Percentiles rank a stretch among this genome's conserved stretches.
Conservation (phyloP, 495 filamentous ascomycete species). For the Mycothermus thermophilus region DNA sequence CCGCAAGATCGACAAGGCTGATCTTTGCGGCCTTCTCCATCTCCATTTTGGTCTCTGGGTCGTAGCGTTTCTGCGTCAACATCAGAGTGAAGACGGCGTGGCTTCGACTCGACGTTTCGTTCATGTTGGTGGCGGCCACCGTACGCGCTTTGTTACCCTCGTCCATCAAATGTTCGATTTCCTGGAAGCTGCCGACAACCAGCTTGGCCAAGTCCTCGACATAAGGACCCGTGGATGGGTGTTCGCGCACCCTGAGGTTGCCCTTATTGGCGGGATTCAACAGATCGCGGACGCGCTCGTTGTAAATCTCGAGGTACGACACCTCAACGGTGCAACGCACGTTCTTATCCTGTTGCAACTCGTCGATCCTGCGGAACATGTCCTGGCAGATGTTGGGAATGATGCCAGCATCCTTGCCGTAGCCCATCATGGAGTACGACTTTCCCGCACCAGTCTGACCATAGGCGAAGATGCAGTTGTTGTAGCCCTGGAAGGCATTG, state of each 20-base stretch:
- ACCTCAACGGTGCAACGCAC: slow-evolving; percentile 89
- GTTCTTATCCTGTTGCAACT: slow-evolving; percentile 62
- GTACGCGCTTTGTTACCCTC: slow-evolving; percentile 98
- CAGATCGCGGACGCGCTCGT: slow-evolving; percentile 92
- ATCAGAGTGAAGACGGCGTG: slow-evolving; percentile 97
- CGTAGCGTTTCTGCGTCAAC: slow-evolving; percentile 84
- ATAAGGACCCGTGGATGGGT: slow-evolving; percentile 93
- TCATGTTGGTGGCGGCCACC: slow-evolving; percentile 98
- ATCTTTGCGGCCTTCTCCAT: slow-evolving; percentile 97
- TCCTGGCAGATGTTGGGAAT: slow-evolving; percentile 96
- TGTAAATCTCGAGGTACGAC: slow-evolving; percentile 98
- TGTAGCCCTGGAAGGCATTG: slow-evolving; percentile 97
- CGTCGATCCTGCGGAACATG: slow-evolving; percentile 80
- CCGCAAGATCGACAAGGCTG: slow-evolving; percentile 92
- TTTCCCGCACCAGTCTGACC: slow-evolving; percentile 98
- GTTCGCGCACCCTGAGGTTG: slow-evolving; percentile 91
- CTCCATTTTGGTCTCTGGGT: slow-evolving; percentile 87
- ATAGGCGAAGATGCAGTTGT: slow-evolving; percentile 99
- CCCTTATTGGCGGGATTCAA: slow-evolving; percentile 94
- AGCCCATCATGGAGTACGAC: slow-evolving; percentile 99
- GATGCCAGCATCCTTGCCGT: slow-evolving; percentile 89
- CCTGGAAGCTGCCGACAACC: slow-evolving; percentile 89
- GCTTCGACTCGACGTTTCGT: slow-evolving; percentile 95
- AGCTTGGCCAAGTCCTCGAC: slow-evolving; percentile 96
- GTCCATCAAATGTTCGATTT: slow-evolving; percentile 97